Evolutionary conservation across 179 eudicot species (phyloP).

Genomic region (Camellia oleifera): DNA sequence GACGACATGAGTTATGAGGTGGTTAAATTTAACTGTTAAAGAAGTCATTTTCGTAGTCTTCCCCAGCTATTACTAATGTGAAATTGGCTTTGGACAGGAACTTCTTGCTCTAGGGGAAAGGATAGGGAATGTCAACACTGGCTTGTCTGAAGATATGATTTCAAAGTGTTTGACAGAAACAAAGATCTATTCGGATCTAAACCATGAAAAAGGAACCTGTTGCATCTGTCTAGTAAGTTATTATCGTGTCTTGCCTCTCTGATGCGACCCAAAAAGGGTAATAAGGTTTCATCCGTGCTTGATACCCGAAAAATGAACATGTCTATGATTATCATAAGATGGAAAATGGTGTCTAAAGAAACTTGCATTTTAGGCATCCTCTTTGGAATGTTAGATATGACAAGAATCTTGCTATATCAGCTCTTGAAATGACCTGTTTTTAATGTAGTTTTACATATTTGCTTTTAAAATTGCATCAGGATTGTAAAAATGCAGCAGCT

Average conservation of each 20-base stretch:
- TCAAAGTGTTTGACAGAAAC: slow-evolving; percentile 28
- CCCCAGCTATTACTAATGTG: background rate
- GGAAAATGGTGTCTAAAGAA: background rate
- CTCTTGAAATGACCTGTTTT: background rate
- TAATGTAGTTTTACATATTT: background rate
- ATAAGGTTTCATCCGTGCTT: background rate
- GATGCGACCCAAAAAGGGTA: background rate
- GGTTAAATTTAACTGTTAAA: background rate
- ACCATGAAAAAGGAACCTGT: slow-evolving; percentile 27
- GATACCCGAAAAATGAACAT: background rate
- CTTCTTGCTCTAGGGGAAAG: slow-evolving; percentile 45
- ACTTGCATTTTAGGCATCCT: background rate
- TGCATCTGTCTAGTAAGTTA: slow-evolving; percentile 41
- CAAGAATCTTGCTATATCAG: background rate
- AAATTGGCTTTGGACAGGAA: slow-evolving; percentile 27
- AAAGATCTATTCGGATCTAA: slow-evolving; percentile 15
- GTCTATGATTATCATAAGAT: background rate
- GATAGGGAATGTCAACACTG: slow-evolving; percentile 42
- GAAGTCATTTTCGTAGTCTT: background rate
- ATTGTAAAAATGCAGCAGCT: background rate
- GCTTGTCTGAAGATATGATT: slow-evolving; percentile 31
- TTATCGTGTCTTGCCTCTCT: background rate
- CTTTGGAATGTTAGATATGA: background rate
- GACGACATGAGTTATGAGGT: slow-evolving; percentile 91
- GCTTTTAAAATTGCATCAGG: background rate